Evolutionary conservation across 768 basidiomycete genomes (phyloP), one percentile per base, ranked within the genome.

Genomic region (Fistulinella prunicolor): DNA sequence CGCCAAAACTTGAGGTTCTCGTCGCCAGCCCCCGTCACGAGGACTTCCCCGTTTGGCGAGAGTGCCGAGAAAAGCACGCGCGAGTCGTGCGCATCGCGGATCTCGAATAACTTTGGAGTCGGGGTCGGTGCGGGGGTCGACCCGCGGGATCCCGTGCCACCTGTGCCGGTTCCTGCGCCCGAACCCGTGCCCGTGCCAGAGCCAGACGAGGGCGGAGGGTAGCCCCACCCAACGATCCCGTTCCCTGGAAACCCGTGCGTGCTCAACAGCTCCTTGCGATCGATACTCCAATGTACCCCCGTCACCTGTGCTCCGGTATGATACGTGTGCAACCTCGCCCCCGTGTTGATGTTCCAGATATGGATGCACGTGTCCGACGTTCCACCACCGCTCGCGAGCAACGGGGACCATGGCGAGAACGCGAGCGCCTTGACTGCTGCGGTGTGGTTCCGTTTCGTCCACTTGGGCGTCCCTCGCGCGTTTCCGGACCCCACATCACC

Each of bases 1-100:
- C 83, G 81, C 94, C 94, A 95, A 70, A 95, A 95, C 74, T 97
- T 98, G 59, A 98, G 73, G 61, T 94, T 94, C 74, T 98, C 95
- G 61, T 98, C 96, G 0, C 88, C 88, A 1, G 91, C 92, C 8
- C 89, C 92, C 0, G 95, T 98, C 54, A 84, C 88, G 9, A 99
- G 85, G 5, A 93, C 83, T 56, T 94, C 92, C 1, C 96, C 96
- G 8, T 83, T 86, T 2, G 96, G 96, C 46, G 87, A 82, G 7
- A 96, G 64, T 17, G 85, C 81, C 46, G 87, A 90, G 63, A 87
- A 92, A 35, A 98, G 70, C 44, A 98, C 89, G 3, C 96, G 74
- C 23, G 86, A 84, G 64, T 97, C 94, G 57, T 98, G 96, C 1
- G 95, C 94, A 49, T 95, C 90, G 7, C 88, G 80, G 47, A 96